Base-by-base conservation (phyloP, 2,329 filamentous ascomycete genomes). In the Pseudogymnoascus pannorum region DNA sequence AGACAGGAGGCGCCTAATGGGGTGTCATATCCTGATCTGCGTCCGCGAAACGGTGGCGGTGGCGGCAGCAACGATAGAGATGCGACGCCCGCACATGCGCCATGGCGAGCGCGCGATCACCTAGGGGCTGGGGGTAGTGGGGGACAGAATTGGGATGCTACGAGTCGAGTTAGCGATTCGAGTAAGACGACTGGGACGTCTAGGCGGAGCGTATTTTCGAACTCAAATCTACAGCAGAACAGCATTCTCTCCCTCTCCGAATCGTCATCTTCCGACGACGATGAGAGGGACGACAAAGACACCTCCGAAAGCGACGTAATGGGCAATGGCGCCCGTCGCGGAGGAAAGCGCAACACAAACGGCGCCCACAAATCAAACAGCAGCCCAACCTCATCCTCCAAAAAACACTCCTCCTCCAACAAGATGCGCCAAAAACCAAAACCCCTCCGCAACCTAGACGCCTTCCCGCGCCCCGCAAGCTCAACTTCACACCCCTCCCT, bases 201-300 rank as follows among this genome's bases (percentile, higher is more conserved):
- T 6, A 65, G 65, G 22, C 66, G 66, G 26, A 72, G 71, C 62
- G 63, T 64, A 3, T 64, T 71, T 18, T 71, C 70, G 1, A 66
- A 64, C 62, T 65, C 68, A 22, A 66, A 72, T 57, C 62, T 72
- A 14, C 66, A 69, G 48, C 62, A 70, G 20, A 69, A 68, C 22
- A 73, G 71, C 42, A 68, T 73, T 8, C 58, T 73, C 18, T 72
- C 70, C 24, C 62, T 72, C 18, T 72, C 70, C n/a, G 20, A 24
- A 11, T 24, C 20, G 9, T 51, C 44, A 5, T 24, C 20, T 1
- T 24, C 20, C 8, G 44, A 51, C 5, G 20, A 51, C 18, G 44
- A 51, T 7, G 44, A n/a, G 1, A 12, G 44, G 7, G 20, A 24
- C 3, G 26, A 29, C 5, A 24, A 51, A 5, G 44, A 51, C 6